Base-by-base conservation (phyloP, 2,329 filamentous ascomycete species). In the Neofusicoccum cordaticola region DNA sequence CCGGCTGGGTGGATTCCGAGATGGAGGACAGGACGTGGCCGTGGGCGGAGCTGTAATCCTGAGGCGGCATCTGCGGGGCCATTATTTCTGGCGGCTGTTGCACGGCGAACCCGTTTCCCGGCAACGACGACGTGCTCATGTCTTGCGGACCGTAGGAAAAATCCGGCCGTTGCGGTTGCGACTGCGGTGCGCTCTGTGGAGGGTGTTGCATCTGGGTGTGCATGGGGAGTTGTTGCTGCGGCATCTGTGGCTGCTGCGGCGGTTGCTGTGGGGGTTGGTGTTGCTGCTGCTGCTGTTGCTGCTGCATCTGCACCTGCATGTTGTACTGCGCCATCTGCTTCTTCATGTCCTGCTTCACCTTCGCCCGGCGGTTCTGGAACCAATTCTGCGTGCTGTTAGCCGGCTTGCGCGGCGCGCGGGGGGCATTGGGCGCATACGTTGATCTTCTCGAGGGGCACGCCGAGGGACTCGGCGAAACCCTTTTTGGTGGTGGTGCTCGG, bases 301-400 rank as follows among this genome's bases (percentile, higher is more conserved):
- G 64, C 44, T 56, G 64, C 60, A 58, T 56, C n/a, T 62, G 50
- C 19, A 62, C n/a, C 39, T 69, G 68, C 75, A 76, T 76, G 69
- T 73, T 74, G 66, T 71, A 70, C 68, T 75, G 74, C 9, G 56
- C 47, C 56, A 52, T 37, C 63, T 76, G 72, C 71, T 83, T 84
- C 74, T 83, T 83, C 57, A 76, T 72, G 70, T 84, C 82, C 68
- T 84, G 82, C 74, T 83, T 84, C 51, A 82, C 80, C 68, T 83
- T 84, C 62, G 82, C 82, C 66, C 82, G 71, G 56, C 82, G 79
- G 69, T 84, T 84, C 71, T 84, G 82, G 68, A 84, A 84, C 82
- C 82, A 84, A 69, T 84, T 84, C 81, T 83, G 68, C 64, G 17
- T 17, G 41, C 31, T 48, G 69, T 80, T 74, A 81, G 77, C 67